These are phyloP conservation scores for Pythium diclinum DNA, from an alignment of 352 stramenopile species.

Conservation along the genomic window DNA sequence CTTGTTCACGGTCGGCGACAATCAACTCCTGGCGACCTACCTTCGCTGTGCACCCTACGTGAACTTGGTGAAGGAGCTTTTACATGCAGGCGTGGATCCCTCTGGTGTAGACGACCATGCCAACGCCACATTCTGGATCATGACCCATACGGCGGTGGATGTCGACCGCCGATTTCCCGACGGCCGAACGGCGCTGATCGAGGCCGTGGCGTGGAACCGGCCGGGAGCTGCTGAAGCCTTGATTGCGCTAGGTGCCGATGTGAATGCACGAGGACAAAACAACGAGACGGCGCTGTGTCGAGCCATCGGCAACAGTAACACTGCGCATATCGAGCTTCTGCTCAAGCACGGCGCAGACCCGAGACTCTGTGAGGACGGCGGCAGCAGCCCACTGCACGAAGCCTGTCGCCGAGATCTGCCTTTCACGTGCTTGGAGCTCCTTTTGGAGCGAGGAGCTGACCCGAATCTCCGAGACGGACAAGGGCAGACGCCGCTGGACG, in stretches of 20 bases:
- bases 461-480: not conserved
- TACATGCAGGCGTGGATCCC: too few species aligned
- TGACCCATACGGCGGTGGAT: too few species aligned
- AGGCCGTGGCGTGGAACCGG: not conserved
- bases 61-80: too few species aligned
- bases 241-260: not conserved
- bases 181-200: not conserved
- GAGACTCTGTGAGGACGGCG: not conserved
- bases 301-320: not conserved
- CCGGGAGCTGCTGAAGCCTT: not conserved
- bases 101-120: too few species aligned
- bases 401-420: too few species aligned
- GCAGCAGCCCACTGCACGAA: not conserved
- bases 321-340: not conserved
- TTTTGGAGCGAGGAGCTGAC: not conserved
- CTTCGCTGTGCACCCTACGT: too few species aligned
- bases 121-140: too few species aligned
- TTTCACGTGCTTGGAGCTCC: not conserved
- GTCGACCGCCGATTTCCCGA: too few species aligned
- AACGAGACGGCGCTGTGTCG: not conserved
- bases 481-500: not conserved
- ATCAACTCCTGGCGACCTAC: too few species aligned
- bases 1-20: too few species aligned
- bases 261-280: not conserved
- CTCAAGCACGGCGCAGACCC: not conserved